Evolutionary conservation across 2,329 filamentous ascomycete species (phyloP), one percentile per base, ranked within the genome.

Genomic region (Microcera coccophila): DNA sequence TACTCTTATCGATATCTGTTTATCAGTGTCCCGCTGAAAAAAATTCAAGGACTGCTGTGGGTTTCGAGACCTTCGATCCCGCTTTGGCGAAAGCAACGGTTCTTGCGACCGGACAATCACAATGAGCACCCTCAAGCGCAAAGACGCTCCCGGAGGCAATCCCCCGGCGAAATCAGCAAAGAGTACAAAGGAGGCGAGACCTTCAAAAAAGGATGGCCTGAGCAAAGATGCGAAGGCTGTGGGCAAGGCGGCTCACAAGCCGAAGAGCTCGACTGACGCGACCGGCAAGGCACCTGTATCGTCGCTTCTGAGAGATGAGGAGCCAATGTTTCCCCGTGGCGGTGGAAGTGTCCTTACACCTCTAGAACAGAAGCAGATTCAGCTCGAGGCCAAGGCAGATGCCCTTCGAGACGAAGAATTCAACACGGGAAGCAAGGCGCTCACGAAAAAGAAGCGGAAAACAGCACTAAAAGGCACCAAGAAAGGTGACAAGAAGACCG

Each of bases 331-430:
- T 59, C 91, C 93, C 54, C 82, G 93, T 75, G 93, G 93, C 42
- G 94, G 93, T 33, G 91, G 82, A 40, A 94, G 88, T 61, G 76
- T 95, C 39, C 72, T 98, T 62, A 96, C 93, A 2, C 90, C 93
- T 16, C 73, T 98, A 39, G 93, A 98, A 65, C 87, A 94, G 63
- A 96, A 95, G 70, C 89, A 97, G 67, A 97, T 98, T 50, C 85
- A 93, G 59, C 84, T 94, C 45, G 86, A 97, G 67, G 93, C 93
- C 35, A 93, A 87, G 61, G 84, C 85, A 57, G 93, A 98, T 72
- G 93, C 90, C 31, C 72, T 94, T 29, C 93, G 91, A 62, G 93
- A 97, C 67, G 84, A 94, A 57, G 78, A 84, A 54, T 79, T 79
- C 36, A 69, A 72, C 38, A 74, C 75, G 43, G 67, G 69, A 33